Conservation (phyloP, 345 rosid species). For the Reutealis trisperma region DNA sequence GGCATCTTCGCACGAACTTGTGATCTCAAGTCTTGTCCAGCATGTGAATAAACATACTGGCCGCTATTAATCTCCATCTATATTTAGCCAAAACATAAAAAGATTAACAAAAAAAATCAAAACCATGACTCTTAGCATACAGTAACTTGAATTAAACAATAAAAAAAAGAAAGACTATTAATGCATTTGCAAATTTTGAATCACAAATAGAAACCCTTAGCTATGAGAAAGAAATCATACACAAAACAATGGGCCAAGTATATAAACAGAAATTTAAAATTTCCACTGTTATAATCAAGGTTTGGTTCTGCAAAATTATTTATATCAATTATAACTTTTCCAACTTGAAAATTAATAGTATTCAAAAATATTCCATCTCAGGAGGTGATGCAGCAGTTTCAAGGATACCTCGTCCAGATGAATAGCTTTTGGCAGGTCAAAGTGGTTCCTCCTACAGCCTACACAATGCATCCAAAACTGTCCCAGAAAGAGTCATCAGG, state of each 20-base stretch:
- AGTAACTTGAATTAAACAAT: conserved; percentile 1
- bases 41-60: conserved; percentile 23
- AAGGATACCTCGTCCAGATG: neutral
- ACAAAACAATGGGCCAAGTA: neutral
- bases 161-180: neutral
- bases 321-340: neutral
- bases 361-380: neutral
- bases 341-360: neutral
- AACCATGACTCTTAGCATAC: conserved; percentile 3
- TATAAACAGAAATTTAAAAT: neutral
- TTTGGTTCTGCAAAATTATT: neutral
- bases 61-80: conserved; percentile 36
- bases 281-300: neutral
- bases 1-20: conserved; percentile 27
- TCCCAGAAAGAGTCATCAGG: too few relatives aligned
- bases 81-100: neutral
- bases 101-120: neutral
- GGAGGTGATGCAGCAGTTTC: neutral
- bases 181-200: neutral
- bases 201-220: neutral
- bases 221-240: neutral
- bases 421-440: neutral
- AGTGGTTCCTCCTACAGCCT: too few relatives aligned
- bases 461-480: too few relatives aligned
- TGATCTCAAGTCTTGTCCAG: conserved; percentile 30